phyloP scores from a whole-genome alignment of 2,329 filamentous ascomycete genomes.

The Fusarium clavum region DNA sequence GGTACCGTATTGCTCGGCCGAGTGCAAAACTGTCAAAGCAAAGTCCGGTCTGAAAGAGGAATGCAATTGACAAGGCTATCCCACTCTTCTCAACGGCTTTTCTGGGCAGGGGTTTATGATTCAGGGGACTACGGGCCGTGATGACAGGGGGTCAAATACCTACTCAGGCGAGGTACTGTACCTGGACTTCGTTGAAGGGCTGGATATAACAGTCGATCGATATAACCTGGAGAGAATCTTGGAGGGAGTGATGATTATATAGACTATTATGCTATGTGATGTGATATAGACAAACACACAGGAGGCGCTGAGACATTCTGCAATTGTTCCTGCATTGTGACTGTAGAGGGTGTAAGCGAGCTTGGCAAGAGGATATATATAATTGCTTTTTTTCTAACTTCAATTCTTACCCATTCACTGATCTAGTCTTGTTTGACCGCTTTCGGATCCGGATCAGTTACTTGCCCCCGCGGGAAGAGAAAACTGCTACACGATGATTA shows the following conservation, averaged over 20 bases:
- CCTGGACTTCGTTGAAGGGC: not conserved
- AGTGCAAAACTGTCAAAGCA: not conserved
- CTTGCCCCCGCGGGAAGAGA: not conserved
- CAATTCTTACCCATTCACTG: not conserved
- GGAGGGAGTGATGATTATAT: not conserved
- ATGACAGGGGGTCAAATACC: not conserved
- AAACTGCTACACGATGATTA: not conserved
- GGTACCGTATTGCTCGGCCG: not conserved
- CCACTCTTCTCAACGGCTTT: not conserved
- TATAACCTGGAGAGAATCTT: not conserved
- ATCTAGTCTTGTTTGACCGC: not conserved
- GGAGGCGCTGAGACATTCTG: not conserved
- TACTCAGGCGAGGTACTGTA: too few relatives aligned
- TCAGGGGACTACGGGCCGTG: not conserved
- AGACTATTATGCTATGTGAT: not conserved
- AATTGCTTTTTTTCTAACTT: not conserved
- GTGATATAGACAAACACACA: not conserved
- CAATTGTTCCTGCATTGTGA: not conserved
- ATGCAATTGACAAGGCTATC: not conserved
- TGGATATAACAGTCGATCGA: not conserved
- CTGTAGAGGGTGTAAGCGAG: not conserved
- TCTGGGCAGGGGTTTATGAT: not conserved
- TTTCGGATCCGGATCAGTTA: not conserved
- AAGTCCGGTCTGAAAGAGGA: not conserved
- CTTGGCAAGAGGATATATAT: not conserved